Conservation (phyloP, 2,329 filamentous ascomycete species). For the Colletotrichum tabaci region DNA sequence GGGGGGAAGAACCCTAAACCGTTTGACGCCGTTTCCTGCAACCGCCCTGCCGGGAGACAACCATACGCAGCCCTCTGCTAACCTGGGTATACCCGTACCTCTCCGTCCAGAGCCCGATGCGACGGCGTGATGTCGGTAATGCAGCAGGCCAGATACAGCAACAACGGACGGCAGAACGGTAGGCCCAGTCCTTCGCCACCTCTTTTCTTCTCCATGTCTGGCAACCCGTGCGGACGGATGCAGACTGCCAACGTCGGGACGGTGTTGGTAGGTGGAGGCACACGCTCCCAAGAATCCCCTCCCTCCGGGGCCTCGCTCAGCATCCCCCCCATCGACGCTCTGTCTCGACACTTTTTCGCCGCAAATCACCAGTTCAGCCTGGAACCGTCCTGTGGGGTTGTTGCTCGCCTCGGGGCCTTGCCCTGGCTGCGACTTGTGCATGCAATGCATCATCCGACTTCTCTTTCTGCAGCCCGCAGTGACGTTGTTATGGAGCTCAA, state of each 20-base stretch:
- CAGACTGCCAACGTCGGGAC: conserved; percentile 10
- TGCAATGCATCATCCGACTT: neutral
- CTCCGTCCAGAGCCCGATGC: neutral
- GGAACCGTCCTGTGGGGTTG: neutral
- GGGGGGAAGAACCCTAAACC: conserved; percentile 33
- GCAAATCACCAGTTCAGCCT: neutral
- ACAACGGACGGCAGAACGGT: neutral
- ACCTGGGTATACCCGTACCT: too few relatives aligned
- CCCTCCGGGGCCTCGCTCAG: too few relatives aligned
- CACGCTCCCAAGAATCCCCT: neutral
- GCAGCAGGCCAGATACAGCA: neutral
- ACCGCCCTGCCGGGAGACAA: conserved; percentile 9
- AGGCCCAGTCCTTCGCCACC: neutral
- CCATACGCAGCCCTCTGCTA: neutral
- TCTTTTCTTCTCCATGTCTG: neutral
- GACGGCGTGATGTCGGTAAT: neutral
- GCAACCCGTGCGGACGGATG: neutral
- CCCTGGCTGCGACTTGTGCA: too few relatives aligned
- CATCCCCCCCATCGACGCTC: too few relatives aligned
- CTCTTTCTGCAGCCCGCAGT: conserved; percentile 10
- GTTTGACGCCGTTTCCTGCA: conserved; percentile 20
- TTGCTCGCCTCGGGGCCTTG: neutral
- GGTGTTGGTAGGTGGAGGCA: conserved; percentile 8
- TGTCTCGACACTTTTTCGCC: neutral
- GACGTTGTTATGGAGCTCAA: conserved; percentile 10